Evolutionary conservation across 1,139 yeast species (phyloP), one percentile per base, ranked within the genome.

Genomic region (Nakaseomyces sp.): DNA sequence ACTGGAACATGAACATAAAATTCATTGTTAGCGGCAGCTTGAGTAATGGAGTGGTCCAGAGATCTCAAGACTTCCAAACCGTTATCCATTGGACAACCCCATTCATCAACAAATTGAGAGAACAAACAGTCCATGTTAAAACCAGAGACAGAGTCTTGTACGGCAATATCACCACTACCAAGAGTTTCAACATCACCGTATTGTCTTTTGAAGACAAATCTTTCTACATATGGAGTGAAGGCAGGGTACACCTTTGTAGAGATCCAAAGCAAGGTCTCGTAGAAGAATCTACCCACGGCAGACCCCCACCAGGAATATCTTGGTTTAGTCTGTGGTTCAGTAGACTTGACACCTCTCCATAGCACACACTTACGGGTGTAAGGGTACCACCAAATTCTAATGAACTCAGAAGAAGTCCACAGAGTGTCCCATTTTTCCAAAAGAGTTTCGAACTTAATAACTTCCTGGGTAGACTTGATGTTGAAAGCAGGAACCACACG

Each of bases 311-410:
- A 88, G 31, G 93, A 79, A 29, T 72, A 72, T 55, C 86, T 72
- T 33, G 91, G 87, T 2, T 66, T 71, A n/a, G 84, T 73, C 40
- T 79, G 66, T 1, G 81, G 75, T 37, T 81, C 85, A 22, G 69
- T 68, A 17, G 74, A 66, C 60, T 86, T 86, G 37, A 77, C 70
- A 25, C 95, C 97, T 58, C 94, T 77, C 96, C 97, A 91, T 43
- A 88, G 69, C 29, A 88, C 80, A 68, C 95, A 86, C 56, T 81
- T 81, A 45, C 77, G 77, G 18, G 93, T 74, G 63, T 91, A 91
- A 1, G 98, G 98, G 64, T 85, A 91, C 97, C 98, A 91, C 97
- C 97, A 91, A 42, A 88, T 77, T 51, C 97, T 76, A 38, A 87
- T 81, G 57, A 80, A 91, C 66, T 91, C 98, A n/a, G 89, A 75